Evolutionary conservation across 2,329 filamentous ascomycete genomes (phyloP).

Genomic region (Colletotrichum coccodes): DNA sequence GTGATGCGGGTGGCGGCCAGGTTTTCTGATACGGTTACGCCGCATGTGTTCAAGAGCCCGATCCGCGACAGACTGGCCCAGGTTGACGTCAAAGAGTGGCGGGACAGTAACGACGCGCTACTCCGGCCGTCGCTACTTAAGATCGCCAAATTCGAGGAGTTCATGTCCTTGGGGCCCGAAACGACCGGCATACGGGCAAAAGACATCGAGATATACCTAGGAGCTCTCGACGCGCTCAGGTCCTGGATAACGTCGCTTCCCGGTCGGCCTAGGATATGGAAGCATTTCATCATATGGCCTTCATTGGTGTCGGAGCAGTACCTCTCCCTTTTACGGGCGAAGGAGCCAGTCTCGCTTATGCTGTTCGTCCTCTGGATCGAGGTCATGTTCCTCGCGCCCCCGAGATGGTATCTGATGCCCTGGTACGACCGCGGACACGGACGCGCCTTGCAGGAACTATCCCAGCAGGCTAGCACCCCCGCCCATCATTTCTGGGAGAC

Average conservation of each 20-base stretch:
- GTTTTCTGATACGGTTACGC: conserved; percentile 28
- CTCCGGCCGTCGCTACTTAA: conserved; percentile 14
- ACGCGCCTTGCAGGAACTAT: conserved; percentile 16
- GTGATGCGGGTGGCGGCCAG: conserved; percentile 30
- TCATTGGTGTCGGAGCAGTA: conserved; percentile 30
- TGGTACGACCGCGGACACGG: conserved; percentile 26
- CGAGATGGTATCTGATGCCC: conserved; percentile 27
- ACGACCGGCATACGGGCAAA: conserved; percentile 6
- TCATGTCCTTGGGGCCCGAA: conserved; percentile 13
- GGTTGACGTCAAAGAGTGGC: conserved; percentile 25
- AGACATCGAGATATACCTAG: conserved; percentile 4
- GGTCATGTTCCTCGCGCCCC: conserved; percentile 26
- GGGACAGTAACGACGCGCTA: conserved; percentile 1
- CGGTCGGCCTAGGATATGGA: conserved; percentile 30
- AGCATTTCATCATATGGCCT: conserved; percentile 33
- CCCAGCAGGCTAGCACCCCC: background rate
- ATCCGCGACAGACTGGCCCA: conserved; percentile 29
- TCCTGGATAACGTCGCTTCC: conserved; percentile 23
- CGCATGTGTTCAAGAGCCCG: conserved; percentile 25
- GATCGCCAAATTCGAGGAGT: conserved; percentile 23
- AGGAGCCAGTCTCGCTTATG: conserved; percentile 30
- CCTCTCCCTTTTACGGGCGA: conserved; percentile 10
- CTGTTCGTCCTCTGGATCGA: conserved; percentile 30
- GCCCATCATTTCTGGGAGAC: conserved; percentile 26
- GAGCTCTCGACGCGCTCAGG: conserved; percentile 23